Base-by-base conservation (phyloP, 2,329 filamentous ascomycete genomes). In the Juglanconis juglandina region DNA sequence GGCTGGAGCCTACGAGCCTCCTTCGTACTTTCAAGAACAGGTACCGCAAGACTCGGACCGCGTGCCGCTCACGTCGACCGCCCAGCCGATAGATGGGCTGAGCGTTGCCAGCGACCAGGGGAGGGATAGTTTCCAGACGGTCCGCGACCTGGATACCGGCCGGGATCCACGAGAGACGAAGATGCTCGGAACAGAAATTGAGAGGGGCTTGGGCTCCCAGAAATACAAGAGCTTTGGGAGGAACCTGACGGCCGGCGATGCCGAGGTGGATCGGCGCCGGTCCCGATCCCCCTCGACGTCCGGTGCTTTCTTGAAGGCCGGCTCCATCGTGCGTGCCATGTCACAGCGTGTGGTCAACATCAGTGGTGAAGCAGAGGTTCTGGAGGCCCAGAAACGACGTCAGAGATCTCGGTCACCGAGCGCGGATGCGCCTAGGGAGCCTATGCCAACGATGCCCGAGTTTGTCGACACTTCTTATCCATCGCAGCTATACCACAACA, bases 321-420 rank as follows among this genome's bases (percentile, higher is more conserved):
- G 89, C 49, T 91, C 89, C 8, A 91, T 92, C 67, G 85, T 93
- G 74, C 85, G 89, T 65, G 86, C 86, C 63, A 96, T 99, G 87
- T 98, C 96, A 37, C 93, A 97, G 77, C 91, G 95, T 78, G 93
- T 99, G 59, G 95, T 99, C 70, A 98, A 98, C 70, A 85, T 99
- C 68, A 96, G 92, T 75, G 96, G 96, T 71, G 95, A 98, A 69
- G 89, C 88, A 4, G 91, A 97, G 67, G 78, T 91, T 24, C 81
- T 93, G 14, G 92, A 96, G 71, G 87, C 89, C 64, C 87, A 85
- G 55, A 81, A 87, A 32, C 82, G 85, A 47, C 81, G 85, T 52
- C 77, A 79, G 78, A 87, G 78, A 72, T 88, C 76, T 72, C 84
- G 72, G 66, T 87, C 77, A 67, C 80, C 76, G 66, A 82, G 74